Percentiles rank a stretch among this genome's conserved stretches.
phyloP scores from a whole-genome alignment of 495 filamentous ascomycete genomes.

The Paragyromitra xinjiangensis region DNA sequence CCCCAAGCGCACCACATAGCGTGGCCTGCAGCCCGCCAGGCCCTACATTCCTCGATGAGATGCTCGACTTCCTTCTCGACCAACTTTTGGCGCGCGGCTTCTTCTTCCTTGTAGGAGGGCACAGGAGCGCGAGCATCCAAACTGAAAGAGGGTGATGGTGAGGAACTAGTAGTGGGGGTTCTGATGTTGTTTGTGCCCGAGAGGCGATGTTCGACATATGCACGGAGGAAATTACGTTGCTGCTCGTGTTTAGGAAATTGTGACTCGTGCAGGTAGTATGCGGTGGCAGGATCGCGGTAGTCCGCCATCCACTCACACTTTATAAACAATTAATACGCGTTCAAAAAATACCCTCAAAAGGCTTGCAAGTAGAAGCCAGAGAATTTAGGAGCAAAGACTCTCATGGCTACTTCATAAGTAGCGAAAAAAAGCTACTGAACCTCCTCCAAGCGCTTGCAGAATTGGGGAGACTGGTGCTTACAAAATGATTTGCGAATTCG shows the following conservation, averaged over 20 bases:
- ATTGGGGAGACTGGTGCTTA: slow-evolving; percentile 59
- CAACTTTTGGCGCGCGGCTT: slow-evolving; percentile 67
- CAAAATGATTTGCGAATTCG: slow-evolving; percentile 98
- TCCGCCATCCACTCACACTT: slow-evolving; percentile 93
- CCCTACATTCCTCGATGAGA: slow-evolving; percentile 76
- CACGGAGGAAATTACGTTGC: slow-evolving; percentile 81
- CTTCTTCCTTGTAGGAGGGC: slow-evolving; percentile 67
- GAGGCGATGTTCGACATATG: slow-evolving; percentile 80
- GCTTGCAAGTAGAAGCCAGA: not conserved
- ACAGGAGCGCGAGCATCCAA: slow-evolving; percentile 69
- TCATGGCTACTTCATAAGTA: not conserved
- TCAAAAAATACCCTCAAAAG: not conserved
- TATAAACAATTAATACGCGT: slow-evolving; percentile 20
- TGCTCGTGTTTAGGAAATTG: slow-evolving; percentile 81
- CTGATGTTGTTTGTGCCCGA: slow-evolving; percentile 27
- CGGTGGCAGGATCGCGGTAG: slow-evolving; percentile 75
- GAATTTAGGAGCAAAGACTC: not conserved
- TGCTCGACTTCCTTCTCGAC: slow-evolving; percentile 70
- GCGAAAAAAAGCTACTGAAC: not conserved
- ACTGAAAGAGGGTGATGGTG: slow-evolving; percentile 64
- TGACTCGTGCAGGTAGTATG: slow-evolving; percentile 73
- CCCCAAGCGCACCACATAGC: slow-evolving; percentile 97
- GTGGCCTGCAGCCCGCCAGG: slow-evolving; percentile 87
- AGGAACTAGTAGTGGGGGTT: not conserved
- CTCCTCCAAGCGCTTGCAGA: not conserved